These are phyloP conservation scores for Podochytrium sp. DNA, from an alignment of 192 early-diverging fungal species.

Conservation along the genomic window DNA sequence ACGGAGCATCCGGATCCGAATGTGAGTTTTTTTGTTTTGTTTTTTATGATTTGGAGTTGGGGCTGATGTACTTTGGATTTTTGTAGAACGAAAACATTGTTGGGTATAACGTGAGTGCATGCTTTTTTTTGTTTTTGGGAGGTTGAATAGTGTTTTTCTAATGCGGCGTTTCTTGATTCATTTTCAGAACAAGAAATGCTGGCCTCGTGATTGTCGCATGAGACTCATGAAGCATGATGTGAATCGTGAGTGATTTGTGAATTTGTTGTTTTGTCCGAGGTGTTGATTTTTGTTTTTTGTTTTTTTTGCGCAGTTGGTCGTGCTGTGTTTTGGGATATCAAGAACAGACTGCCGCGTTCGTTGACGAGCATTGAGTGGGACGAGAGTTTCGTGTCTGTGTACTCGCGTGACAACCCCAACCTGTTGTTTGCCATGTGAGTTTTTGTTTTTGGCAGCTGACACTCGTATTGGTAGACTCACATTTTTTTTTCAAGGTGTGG, in stretches of 20 bases:
- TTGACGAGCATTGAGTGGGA: conserved; percentile 99
- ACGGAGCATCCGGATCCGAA: conserved; percentile 99
- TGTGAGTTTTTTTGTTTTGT: conserved; percentile 24
- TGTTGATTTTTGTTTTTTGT: background rate
- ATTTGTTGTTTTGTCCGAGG: background rate
- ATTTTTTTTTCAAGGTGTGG: conserved; percentile 82
- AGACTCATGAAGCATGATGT: conserved; percentile 99
- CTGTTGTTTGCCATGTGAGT: conserved; percentile 81
- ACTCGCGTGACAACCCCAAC: conserved; percentile 97
- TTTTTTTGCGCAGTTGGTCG: conserved; percentile 66
- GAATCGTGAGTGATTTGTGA: conserved; percentile 50
- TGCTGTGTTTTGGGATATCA: conserved; percentile 99
- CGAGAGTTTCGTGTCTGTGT: conserved; percentile 93
- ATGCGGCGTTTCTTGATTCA: background rate
- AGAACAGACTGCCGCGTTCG: conserved; percentile 94
- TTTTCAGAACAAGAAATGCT: conserved; percentile 87
- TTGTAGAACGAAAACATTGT: conserved; percentile 89
- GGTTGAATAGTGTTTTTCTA: background rate
- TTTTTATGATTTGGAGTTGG: too few relatives aligned
- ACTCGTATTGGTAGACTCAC: conserved; percentile 89
- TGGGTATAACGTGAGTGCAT: conserved; percentile 76
- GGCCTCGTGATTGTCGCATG: conserved; percentile 99
- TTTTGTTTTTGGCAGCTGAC: background rate
- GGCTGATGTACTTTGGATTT: background rate
- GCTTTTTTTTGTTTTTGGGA: background rate